Evolutionary conservation across 441 rosid genomes (phyloP), one percentile per base, ranked within the genome.

Genomic region (Corymbia citriodora): DNA sequence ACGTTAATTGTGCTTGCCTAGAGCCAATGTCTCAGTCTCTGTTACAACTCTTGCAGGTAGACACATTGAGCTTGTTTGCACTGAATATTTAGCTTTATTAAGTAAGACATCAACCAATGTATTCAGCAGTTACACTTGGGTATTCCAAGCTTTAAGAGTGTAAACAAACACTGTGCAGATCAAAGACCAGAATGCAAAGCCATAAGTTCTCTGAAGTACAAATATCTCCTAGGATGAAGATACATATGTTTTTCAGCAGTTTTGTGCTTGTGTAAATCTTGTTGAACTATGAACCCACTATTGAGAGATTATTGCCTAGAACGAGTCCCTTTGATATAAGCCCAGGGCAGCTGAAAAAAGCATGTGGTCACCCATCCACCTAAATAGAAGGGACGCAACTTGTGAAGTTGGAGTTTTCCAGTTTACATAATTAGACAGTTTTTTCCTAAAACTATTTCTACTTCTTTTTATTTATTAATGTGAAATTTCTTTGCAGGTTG

Each of bases 401-500:
- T 40, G 16, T 74, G 11, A 74, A 74, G 29, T 79, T 40, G 85
- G 85, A 40, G 85, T 79, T 79, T 40, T 79, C 29, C 50, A 79
- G 27, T 40, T 19, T 45, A 79, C 79, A 40, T 79, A 48, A 79
- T 40, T 23, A 12, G 14, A 40, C 45, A 40, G 45, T 29, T 36
- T 36, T 72, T 72, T 72, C 82, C 82, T 33, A 79, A 40, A 40
- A 21, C 23, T 25, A 7, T 23, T 79, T 23, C 49, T 79, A 7
- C 85, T 79, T 79, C 49, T 40, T 74, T 10, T 74, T 12, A 40
- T 79, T 7, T 79, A 45, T 79, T 79, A 23, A 40, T 79, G 85
- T 14, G 3, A 59, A 74, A 87, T 89, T 25, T 90, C 74, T 49
- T 83, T 92, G 91, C 96, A 98, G 99, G 92, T 91, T 97, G 94